Base-by-base conservation (phyloP, 176 grass and related monocot species). In the Eleusine indica region DNA sequence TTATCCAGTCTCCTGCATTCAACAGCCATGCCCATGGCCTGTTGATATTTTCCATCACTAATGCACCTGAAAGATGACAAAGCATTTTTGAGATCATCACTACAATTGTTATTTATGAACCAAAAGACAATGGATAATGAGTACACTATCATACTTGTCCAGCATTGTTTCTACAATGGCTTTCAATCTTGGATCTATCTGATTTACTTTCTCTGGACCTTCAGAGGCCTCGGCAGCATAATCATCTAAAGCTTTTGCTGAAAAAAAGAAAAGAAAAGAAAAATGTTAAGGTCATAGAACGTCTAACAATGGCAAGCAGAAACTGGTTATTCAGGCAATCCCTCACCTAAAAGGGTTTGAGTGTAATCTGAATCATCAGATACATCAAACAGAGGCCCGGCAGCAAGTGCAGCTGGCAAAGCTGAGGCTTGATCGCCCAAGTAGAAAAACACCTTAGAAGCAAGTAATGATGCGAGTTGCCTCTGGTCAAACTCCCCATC, bases 361-460 rank as follows among this genome's bases (percentile, higher is more conserved):
- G 89, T 87, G 51, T 97, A 97, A 80, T 94, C 89, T 40, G 87
- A 84, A 47, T 93, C 94, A 28, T 97, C 94, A 2, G 89, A 91
- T 7, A 94, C 89, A 84, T 97, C 91, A 90, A 96, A 96, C 13
- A 96, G 49, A 28, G 88, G 68, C 16, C 93, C 93, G 54, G 93
- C 90, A 15, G 90, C 89, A 56, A 94, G 91, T 25, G 94, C 89
- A 74, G 90, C 91, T 29, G 89, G 86, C 42, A 97, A 85, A 56
- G 94, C 84, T 19, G 90, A 87, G 61, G 89, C 85, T 66, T 94
- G 85, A 57, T 91, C 94, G 1, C 87, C 87, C 58, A 97, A 69
- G 80, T 97, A 94, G 87, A 94, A 97, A 78, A 97, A 94, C 78
- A 97, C 89, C 94, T 97, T 97, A 74, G 94, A 94, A 66, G 89